phyloP scores from a whole-genome alignment of 2,329 filamentous ascomycete genomes.

The Nannizzia gypsea region DNA sequence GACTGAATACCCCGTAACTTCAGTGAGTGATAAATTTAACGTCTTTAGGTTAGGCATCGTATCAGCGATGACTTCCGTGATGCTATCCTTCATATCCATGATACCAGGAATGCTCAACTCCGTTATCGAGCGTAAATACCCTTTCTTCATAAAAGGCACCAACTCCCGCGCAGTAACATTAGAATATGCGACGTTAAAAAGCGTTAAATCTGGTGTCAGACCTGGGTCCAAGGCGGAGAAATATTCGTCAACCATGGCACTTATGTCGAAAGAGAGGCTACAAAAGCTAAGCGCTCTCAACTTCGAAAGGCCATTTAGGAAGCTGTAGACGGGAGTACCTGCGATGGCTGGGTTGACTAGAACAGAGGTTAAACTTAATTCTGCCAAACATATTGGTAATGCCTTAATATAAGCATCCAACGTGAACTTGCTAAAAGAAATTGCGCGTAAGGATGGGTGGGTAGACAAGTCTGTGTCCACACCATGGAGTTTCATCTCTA shows the following conservation, averaged over 20 bases:
- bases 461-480: not conserved
- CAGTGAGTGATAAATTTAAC: conserved; percentile 25
- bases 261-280: not conserved
- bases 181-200: not conserved
- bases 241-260: not conserved
- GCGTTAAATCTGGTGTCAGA: not conserved
- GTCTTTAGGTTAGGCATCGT: conserved; percentile 22
- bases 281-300: not conserved
- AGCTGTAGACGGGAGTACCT: not conserved
- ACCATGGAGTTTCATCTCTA: not conserved
- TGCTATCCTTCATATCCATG: conserved; percentile 19
- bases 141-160: conserved; percentile 11
- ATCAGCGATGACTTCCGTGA: conserved; percentile 15
- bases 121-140: conserved; percentile 17
- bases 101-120: conserved; percentile 23
- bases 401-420: not conserved
- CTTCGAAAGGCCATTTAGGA: not conserved
- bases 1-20: conserved; percentile 25
- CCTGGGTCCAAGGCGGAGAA: not conserved
- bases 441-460: not conserved
- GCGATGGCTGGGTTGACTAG: not conserved
- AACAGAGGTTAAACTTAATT: not conserved
- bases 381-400: not conserved
- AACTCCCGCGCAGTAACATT: conserved; percentile 7
- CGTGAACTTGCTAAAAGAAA: not conserved